Evolutionary conservation across 306 rosid genomes (phyloP), one percentile per base, ranked within the genome.

Genomic region (Lathyrus oleraceus): DNA sequence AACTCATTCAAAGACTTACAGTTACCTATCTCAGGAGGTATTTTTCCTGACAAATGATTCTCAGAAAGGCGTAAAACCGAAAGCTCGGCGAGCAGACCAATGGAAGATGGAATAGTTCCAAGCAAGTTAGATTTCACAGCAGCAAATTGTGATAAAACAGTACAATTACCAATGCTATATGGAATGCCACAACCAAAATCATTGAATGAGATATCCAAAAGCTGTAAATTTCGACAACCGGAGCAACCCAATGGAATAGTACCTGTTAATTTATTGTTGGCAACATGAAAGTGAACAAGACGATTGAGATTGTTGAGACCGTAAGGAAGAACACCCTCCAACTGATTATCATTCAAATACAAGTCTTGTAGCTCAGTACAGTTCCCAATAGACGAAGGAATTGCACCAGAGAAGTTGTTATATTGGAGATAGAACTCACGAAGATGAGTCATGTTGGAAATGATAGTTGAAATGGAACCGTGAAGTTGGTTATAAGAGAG

Each of bases 41-140:
- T 88, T 62, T 61, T 82, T 10, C 97, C 96, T 0, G 89, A 85
- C 5, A 93, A 72, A 56, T 27, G 69, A 64, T 93, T 93, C 42
- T 17, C 65, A 5, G 90, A 61, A 76, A 93, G 98, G 42, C 4
- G 17, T 32, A 93, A 67, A 52, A 0, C 0, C 2, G 69, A 36
- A 60, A 93, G 96, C 27, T 72, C 47, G 45, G 8, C 72, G 4
- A 93, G 85, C 15, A 58, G 77, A 40, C 91, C 96, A 1, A 90
- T 67, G 69, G 91, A 85, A 54, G 91, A 67, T 0, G 98, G 93
- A 62, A 93, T 93, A 10, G 27, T 71, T n/a, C 98, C 97, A 10
- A 12, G 65, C 16, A 93, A 76, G 69, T 79, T 84, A 71, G 85
- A 71, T 8, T 13, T 5, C 3, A 71, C 79, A 16, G 83, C 82